Evolutionary conservation across 345 rosid genomes (phyloP).

Genomic region (Moringa oleifera): DNA sequence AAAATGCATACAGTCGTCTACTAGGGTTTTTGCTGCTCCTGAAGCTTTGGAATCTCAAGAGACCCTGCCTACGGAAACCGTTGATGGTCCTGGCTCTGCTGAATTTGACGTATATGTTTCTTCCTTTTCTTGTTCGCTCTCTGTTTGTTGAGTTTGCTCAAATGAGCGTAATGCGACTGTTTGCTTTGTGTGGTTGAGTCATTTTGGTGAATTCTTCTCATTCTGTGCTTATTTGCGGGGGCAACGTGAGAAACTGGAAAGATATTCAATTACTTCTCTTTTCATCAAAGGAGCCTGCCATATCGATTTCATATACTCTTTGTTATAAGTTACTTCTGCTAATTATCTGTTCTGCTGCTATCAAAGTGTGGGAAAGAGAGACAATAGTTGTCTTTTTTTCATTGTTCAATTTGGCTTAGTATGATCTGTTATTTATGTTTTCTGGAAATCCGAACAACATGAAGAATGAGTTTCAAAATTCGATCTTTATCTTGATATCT

Average conservation of each 20-base stretch:
- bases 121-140: not conserved
- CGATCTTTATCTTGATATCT: too few species aligned
- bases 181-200: not conserved
- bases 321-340: too few species aligned
- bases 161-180: not conserved
- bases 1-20: constrained; percentile 30
- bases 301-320: too few species aligned
- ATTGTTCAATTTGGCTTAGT: constrained; percentile 12
- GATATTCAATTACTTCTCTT: too few species aligned
- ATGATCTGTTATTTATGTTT: not conserved
- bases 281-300: too few species aligned
- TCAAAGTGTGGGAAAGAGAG: too few species aligned
- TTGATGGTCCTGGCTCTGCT: constrained; percentile 40
- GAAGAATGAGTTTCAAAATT: too few species aligned
- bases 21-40: constrained; percentile 54
- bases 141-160: not conserved
- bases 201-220: not conserved
- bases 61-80: too few species aligned
- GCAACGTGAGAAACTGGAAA: too few species aligned
- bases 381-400: not conserved
- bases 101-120: constrained; percentile 33
- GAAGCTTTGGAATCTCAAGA: constrained; percentile 50
- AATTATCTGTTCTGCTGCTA: not conserved
- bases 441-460: too few species aligned
- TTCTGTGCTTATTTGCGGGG: too few species aligned